Base-by-base conservation (phyloP, 352 stramenopile genomes). In the Phytophthora pluvialis region DNA sequence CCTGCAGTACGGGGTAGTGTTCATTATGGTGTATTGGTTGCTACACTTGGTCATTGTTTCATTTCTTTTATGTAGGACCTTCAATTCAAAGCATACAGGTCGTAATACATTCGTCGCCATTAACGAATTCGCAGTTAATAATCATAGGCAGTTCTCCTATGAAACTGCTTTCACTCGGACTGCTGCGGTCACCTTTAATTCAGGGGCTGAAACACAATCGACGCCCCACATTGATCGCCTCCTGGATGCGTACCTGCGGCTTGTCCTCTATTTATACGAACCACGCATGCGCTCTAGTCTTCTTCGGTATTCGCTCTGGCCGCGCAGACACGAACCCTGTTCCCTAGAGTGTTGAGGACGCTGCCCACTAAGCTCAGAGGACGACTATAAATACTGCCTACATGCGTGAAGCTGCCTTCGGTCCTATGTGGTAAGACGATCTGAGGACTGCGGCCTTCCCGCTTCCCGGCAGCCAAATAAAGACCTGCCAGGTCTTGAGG, bases 341-440 rank as follows among this genome's bases (percentile, higher is more conserved):
- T 25, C 42, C 16, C 33, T 16, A 50, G 18, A 29, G 21, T 21
- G 21, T 35, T 57, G 56, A 57, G 45, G 44, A 64, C 29, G 35
- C 10, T 10, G 16, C n/a, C 18, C 40, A 51, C 26, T 10, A 58
- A 39, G 42, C 26, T 42, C 12, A 39, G 6, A 60, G 39, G 15
- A 25, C 31, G 33, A 43, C 53, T 70, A 70, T 52, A 66, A 70
- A 66, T 70, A 70, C 38, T 38, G 29, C 21, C 4, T 11, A 26
- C 18, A 21, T 49, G 11, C 33, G 5, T 53, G 31, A 38, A 25
- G 3, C 13, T 49, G 21, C 10, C 4, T 36, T 35, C 31, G 21
- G 38, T 44, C n/a, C 7, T 44, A 5, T n/a, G 38, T 21, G 21
- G 21, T 21, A 21, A 21, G 21, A 21, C 21, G 21, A 21, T 1